Conservation (phyloP, 768 basidiomycete species). For the Austroboletus festivus region DNA sequence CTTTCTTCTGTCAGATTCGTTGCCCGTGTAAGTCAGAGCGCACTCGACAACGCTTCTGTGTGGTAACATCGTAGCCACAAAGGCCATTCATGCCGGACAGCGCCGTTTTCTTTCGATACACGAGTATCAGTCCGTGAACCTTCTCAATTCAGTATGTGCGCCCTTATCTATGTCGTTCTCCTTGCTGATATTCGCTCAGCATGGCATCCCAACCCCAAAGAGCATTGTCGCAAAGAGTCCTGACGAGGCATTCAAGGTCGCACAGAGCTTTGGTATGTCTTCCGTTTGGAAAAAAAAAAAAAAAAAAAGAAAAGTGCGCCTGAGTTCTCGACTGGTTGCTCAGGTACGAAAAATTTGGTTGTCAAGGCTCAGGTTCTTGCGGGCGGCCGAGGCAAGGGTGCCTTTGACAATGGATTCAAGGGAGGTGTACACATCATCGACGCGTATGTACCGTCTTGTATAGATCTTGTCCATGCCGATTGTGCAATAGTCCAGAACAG, state of each 20-base stretch:
- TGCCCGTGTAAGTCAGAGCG: slow-evolving; percentile 49
- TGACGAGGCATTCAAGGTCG: slow-evolving; percentile 85
- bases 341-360: slow-evolving; percentile 72
- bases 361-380: slow-evolving; percentile 99
- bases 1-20: slow-evolving; percentile 61
- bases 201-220: slow-evolving; percentile 93
- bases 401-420: slow-evolving; percentile 93
- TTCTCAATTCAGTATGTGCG: slow-evolving; percentile 81
- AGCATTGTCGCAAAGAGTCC: slow-evolving; percentile 83
- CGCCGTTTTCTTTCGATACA: slow-evolving; percentile 94
- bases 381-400: slow-evolving; percentile 97
- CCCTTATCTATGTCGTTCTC: neutral
- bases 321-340: neutral
- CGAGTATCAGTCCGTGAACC: slow-evolving; percentile 94
- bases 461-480: slow-evolving; percentile 6
- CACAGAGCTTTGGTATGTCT: slow-evolving; percentile 77
- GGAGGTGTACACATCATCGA: slow-evolving; percentile 96
- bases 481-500: slow-evolving; percentile 65
- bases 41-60: neutral
- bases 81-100: slow-evolving; percentile 77
- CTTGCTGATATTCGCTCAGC: slow-evolving; percentile 46
- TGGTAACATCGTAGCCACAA: slow-evolving; percentile 2
- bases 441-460: slow-evolving; percentile 47
- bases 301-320: no score
- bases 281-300: neutral